These are phyloP conservation scores for Arthromyces matolae DNA, from an alignment of 768 basidiomycete species.

Conservation along the genomic window DNA sequence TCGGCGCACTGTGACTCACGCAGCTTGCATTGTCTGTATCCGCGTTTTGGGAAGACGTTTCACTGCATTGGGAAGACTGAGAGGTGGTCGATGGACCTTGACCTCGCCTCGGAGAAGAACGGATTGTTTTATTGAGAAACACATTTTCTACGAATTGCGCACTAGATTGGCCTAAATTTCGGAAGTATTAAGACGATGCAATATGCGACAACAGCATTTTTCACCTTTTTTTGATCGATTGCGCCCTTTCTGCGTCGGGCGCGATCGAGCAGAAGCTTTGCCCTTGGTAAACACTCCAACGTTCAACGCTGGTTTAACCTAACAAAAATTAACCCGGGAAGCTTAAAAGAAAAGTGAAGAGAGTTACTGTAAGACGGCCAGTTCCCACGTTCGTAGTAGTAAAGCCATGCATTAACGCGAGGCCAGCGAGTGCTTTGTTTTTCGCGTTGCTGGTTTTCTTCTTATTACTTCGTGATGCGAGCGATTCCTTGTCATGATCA, in stretches of 20 bases:
- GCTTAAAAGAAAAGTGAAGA: neutral
- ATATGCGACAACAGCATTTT: conserved; percentile 2
- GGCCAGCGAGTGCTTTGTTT: conserved; percentile 40
- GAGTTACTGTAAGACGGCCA: conserved; percentile 56
- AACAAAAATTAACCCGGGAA: neutral
- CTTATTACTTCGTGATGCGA: conserved; percentile 12
- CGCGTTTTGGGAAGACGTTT: no score
- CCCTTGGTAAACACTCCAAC: conserved; percentile 65
- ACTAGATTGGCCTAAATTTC: no score
- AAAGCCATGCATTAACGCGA: conserved; percentile 70
- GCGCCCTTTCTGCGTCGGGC: conserved; percentile 14
- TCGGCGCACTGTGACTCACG: no score
- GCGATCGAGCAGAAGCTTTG: conserved; percentile 49
- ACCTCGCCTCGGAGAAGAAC: no score
- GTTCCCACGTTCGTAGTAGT: conserved; percentile 58
- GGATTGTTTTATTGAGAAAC: no score
- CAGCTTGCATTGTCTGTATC: no score
- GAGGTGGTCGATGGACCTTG: no score
- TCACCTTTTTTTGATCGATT: conserved; percentile 23
- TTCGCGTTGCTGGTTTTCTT: conserved; percentile 25
- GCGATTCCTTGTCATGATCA: conserved; percentile 9
- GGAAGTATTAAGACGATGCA: neutral
- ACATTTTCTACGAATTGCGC: no score
- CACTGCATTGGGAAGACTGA: no score
- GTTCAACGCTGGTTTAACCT: conserved; percentile 43